phyloP scores from a whole-genome alignment of 2,329 filamentous ascomycete species.

The Aphanocladium album region DNA sequence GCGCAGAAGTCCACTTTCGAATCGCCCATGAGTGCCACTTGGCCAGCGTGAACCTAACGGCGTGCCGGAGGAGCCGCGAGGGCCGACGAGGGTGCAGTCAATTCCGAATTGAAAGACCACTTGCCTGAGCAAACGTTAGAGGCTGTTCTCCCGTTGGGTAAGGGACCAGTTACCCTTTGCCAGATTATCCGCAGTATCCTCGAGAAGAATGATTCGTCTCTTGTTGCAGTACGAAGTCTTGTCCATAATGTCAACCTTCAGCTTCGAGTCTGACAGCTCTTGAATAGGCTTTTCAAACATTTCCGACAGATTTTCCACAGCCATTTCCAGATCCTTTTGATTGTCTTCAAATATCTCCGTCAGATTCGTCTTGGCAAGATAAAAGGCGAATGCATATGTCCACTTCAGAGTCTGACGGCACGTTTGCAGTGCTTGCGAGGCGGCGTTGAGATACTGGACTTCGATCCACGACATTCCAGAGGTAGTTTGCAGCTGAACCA shows the following conservation, averaged over 20 bases:
- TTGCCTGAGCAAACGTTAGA: slow-evolving; percentile 29
- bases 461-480: slow-evolving; percentile 99
- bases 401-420: slow-evolving; percentile 99
- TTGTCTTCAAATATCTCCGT: slow-evolving; percentile 99
- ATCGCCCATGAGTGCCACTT: not conserved
- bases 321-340: slow-evolving; percentile 95
- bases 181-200: slow-evolving; percentile 88
- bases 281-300: slow-evolving; percentile 98
- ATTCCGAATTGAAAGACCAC: slow-evolving; percentile 40
- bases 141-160: slow-evolving; percentile 21
- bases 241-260: slow-evolving; percentile 98
- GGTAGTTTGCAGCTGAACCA: slow-evolving; percentile 89
- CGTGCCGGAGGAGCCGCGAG: not conserved
- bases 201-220: slow-evolving; percentile 79
- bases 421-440: slow-evolving; percentile 87
- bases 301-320: slow-evolving; percentile 92
- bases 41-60: not conserved
- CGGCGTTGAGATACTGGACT: slow-evolving; percentile 91
- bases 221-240: slow-evolving; percentile 98
- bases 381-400: slow-evolving; percentile 98
- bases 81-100: slow-evolving; percentile 19
- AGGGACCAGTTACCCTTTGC: slow-evolving; percentile 60
- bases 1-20: no score
- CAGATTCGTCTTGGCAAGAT: slow-evolving; percentile 90
- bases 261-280: slow-evolving; percentile 76